phyloP scores from a whole-genome alignment of 1,284 basidiomycete species.

The Vanrija sp. region DNA sequence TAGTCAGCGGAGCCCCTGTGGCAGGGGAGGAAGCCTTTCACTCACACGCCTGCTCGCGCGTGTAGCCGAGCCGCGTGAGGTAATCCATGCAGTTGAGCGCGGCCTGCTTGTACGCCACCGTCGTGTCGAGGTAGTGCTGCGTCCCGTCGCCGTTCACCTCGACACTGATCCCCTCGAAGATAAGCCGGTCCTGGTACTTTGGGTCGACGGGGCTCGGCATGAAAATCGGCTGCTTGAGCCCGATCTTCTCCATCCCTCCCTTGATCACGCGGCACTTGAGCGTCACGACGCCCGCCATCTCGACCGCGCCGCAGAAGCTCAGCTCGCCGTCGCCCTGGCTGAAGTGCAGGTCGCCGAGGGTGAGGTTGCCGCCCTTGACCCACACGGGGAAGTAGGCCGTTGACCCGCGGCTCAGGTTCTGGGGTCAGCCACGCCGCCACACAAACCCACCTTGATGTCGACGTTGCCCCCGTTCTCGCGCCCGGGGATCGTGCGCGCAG shows the following conservation, averaged over 20 bases:
- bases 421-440: too few relatives aligned
- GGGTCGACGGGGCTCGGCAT: constrained; percentile 14
- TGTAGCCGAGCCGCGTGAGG: constrained; percentile 51
- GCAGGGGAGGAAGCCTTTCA: too few relatives aligned
- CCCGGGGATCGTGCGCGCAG: constrained; percentile 66
- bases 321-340: constrained; percentile 70
- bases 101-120: constrained; percentile 64
- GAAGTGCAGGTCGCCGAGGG: constrained; percentile 72
- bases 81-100: constrained; percentile 71
- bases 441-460: constrained; percentile 54
- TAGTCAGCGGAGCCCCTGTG: too few relatives aligned
- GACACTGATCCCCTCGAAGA: constrained; percentile 10
- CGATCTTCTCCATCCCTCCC: constrained; percentile 6
- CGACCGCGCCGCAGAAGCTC: constrained; percentile 11
- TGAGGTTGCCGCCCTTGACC: constrained; percentile 66
- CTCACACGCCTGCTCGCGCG: constrained; percentile 60
- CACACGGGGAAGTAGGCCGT: constrained; percentile 57
- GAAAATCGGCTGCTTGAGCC: constrained; percentile 13
- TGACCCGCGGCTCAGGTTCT: constrained; percentile 6
- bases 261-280: constrained; percentile 7
- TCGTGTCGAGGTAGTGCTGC: constrained; percentile 11
- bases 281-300: constrained; percentile 42
- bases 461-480: constrained; percentile 74
- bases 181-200: constrained; percentile 13
- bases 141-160: constrained; percentile 13